Conservation (phyloP, 2,329 filamentous ascomycete genomes). For the Trichoderma atroviride region DNA sequence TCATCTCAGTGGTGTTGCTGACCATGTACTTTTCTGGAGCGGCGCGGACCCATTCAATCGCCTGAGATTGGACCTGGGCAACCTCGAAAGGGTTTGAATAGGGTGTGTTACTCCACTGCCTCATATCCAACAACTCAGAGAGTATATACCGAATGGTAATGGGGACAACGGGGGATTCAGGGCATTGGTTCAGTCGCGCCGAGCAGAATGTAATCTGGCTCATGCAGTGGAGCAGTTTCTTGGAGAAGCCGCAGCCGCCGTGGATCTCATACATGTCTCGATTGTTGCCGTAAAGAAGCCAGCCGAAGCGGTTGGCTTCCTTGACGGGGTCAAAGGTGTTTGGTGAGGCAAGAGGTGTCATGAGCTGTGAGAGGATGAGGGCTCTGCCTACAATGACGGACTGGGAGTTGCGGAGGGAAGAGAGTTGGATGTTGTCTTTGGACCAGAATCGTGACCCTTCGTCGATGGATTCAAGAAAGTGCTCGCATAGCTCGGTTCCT, state of each 20-base stretch:
- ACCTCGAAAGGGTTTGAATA: constrained; percentile 32
- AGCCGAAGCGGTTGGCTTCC: constrained; percentile 42
- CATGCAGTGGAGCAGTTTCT: constrained; percentile 43
- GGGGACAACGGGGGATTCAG: constrained; percentile 38
- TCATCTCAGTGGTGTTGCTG: constrained; percentile 40
- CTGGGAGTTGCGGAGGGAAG: constrained; percentile 42
- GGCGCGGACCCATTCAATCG: constrained; percentile 39
- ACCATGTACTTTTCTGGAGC: constrained; percentile 34
- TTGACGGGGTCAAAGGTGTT: constrained; percentile 35
- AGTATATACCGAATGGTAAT: constrained; percentile 37
- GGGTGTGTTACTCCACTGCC: constrained; percentile 43
- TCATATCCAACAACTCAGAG: constrained; percentile 37
- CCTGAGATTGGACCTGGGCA: constrained; percentile 24
- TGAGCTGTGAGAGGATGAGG: constrained; percentile 45
- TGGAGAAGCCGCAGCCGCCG: constrained; percentile 47
- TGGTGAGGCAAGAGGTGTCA: constrained; percentile 39
- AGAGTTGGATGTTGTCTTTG: constrained; percentile 39
- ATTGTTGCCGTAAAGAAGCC: constrained; percentile 44
- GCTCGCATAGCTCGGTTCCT: constrained; percentile 42
- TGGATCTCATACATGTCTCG: constrained; percentile 44
- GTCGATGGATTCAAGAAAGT: constrained; percentile 41
- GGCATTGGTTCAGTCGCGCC: constrained; percentile 40
- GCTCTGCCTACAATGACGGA: constrained; percentile 45
- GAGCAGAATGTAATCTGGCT: constrained; percentile 45
- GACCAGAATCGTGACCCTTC: constrained; percentile 44